These are phyloP conservation scores for Coniochaeta pulveracea DNA, from an alignment of 2,329 filamentous ascomycete genomes.

Conservation along the genomic window DNA sequence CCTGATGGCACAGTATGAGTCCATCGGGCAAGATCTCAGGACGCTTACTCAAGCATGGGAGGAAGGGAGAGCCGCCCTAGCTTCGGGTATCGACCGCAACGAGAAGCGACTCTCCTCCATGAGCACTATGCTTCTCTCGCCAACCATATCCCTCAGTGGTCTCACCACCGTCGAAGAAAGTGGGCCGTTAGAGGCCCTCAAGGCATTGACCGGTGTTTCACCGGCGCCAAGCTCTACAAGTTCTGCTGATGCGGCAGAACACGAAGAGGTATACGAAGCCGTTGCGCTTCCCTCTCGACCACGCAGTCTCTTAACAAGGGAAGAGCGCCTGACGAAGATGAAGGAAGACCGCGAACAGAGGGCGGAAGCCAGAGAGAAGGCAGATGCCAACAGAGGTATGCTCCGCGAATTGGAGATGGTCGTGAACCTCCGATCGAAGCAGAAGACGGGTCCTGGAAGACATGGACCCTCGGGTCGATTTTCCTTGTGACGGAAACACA, in stretches of 20 bases:
- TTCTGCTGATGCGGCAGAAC: conserved; percentile 45
- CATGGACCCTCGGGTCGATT: conserved; percentile 18
- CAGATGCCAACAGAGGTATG: conserved; percentile 80
- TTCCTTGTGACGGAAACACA: conserved; percentile 33
- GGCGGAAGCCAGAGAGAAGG: conserved; percentile 58
- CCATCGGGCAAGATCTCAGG: conserved; percentile 79
- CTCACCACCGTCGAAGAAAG: conserved; percentile 50
- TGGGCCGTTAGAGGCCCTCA: conserved; percentile 50
- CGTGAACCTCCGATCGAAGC: conserved; percentile 45
- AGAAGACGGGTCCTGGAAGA: conserved; percentile 12
- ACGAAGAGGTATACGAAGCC: conserved; percentile 82
- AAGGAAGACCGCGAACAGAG: conserved; percentile 74
- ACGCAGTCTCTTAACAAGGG: conserved; percentile 62
- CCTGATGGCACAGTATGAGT: conserved; percentile 85
- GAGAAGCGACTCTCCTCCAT: conserved; percentile 58
- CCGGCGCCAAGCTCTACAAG: conserved; percentile 34
- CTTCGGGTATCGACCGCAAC: conserved; percentile 71
- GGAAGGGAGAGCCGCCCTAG: conserved; percentile 70
- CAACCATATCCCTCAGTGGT: conserved; percentile 54
- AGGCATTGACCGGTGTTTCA: conserved; percentile 64
- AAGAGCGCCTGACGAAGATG: conserved; percentile 80
- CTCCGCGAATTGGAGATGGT: conserved; percentile 86
- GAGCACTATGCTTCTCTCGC: conserved; percentile 46
- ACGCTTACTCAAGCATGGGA: conserved; percentile 78
- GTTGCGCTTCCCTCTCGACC: conserved; percentile 64